Conservation (phyloP, 177 flowering plant genomes). For the Tripterygium wilfordii region DNA sequence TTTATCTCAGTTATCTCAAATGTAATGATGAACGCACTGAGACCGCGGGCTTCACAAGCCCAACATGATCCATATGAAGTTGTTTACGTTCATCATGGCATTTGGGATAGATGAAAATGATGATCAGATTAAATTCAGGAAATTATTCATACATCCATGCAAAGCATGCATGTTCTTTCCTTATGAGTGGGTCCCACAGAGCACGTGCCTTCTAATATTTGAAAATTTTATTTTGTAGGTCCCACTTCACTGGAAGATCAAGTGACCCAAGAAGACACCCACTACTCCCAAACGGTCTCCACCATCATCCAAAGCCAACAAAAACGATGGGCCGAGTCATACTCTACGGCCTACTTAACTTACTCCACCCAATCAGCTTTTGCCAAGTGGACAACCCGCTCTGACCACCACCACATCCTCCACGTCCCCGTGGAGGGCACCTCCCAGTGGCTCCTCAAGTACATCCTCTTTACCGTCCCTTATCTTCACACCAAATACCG, state of each 20-base stretch:
- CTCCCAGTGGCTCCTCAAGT: constrained; percentile 75
- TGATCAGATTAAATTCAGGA: no score
- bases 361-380: constrained; percentile 50
- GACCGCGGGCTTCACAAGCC: no score
- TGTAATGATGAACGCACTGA: no score
- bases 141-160: no score
- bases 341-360: constrained; percentile 19
- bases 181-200: no score
- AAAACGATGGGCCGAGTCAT: constrained; percentile 28
- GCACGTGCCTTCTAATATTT: no score
- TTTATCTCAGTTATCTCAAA: no score
- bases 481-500: constrained; percentile 49
- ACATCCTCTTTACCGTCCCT: constrained; percentile 70
- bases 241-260: constrained; percentile 25
- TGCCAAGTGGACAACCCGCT: constrained; percentile 41
- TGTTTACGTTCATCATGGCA: no score
- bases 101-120: no score
- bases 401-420: constrained; percentile 19
- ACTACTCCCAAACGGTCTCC: constrained; percentile 80
- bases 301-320: constrained; percentile 55
- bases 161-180: background rate
- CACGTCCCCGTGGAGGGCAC: constrained; percentile 24
- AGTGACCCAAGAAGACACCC: constrained; percentile 54
- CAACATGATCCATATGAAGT: no score
- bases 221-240: constrained; percentile 15